Evolutionary conservation across 2,329 filamentous ascomycete species (phyloP).

Genomic region (Aspergillus candidus): DNA sequence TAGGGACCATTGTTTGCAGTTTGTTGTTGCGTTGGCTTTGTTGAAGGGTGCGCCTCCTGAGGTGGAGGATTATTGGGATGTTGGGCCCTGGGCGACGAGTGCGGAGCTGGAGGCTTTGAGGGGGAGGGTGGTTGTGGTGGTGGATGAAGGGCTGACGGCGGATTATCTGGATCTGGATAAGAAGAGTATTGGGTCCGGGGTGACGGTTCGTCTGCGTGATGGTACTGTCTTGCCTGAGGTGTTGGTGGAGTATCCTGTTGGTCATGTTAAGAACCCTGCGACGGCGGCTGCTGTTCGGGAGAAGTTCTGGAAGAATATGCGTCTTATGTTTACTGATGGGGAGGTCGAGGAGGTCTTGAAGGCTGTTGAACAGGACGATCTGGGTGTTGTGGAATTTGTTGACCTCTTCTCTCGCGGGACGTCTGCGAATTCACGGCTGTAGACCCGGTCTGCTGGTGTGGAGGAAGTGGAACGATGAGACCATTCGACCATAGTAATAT

Average conservation of each 20-base stretch:
- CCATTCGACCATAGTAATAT: not conserved
- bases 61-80: constrained; percentile 24
- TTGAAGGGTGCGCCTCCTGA: constrained; percentile 24
- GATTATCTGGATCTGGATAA: constrained; percentile 26
- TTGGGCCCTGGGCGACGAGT: constrained; percentile 18
- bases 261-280: constrained; percentile 21
- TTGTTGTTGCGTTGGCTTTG: constrained; percentile 27
- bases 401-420: constrained; percentile 12
- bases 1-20: constrained; percentile 34
- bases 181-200: constrained; percentile 21
- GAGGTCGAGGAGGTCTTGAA: constrained; percentile 10
- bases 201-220: constrained; percentile 22
- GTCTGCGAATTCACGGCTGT: constrained; percentile 6
- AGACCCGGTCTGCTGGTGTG: not conserved
- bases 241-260: constrained; percentile 34
- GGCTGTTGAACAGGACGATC: constrained; percentile 8
- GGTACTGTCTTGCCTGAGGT: constrained; percentile 23
- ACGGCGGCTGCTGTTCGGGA: constrained; percentile 8
- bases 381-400: constrained; percentile 12
- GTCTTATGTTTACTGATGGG: constrained; percentile 12
- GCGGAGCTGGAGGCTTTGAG: constrained; percentile 19
- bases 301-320: constrained; percentile 17
- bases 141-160: constrained; percentile 23
- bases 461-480: not conserved
- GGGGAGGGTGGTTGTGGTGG: constrained; percentile 18